Percentiles rank a stretch among this genome's conserved stretches.
phyloP scores from a whole-genome alignment of 169 alveolate genomes.

The Cryptosporidium felis region DNA sequence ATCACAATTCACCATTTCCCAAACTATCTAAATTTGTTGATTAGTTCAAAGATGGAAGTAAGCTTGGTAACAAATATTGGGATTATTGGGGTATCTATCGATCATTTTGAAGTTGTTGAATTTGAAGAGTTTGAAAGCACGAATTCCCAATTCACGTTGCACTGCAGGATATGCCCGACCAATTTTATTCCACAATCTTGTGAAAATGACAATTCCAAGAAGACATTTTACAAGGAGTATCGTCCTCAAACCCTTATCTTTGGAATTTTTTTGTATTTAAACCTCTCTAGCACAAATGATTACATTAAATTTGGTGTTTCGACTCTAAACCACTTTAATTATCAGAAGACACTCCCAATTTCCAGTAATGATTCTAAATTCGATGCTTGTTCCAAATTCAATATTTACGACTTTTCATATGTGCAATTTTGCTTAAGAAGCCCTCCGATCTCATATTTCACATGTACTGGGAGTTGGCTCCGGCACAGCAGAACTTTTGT shows the following conservation, averaged over 20 bases:
- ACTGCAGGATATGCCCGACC: background rate
- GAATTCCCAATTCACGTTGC: background rate
- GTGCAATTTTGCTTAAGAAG: constrained; percentile 36
- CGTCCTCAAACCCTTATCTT: constrained; percentile 7
- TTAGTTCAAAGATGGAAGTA: background rate
- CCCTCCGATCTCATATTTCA: constrained; percentile 20
- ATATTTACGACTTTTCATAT: constrained; percentile 2
- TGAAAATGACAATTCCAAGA: background rate
- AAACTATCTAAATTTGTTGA: background rate
- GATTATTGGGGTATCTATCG: constrained; percentile 5
- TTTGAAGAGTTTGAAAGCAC: background rate
- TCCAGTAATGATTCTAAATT: too few relatives aligned
- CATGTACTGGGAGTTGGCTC: constrained; percentile 46
- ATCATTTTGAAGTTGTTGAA: constrained; percentile 9
- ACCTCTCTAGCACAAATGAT: background rate
- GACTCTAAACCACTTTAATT: background rate
- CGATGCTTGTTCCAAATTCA: too few relatives aligned
- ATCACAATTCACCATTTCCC: constrained; percentile 35
- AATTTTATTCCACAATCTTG: background rate
- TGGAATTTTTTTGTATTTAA: constrained; percentile 2
- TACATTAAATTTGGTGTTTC: constrained; percentile 30
- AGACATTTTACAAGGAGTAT: background rate
- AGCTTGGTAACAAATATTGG: constrained; percentile 12
- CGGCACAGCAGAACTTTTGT: constrained; percentile 16
- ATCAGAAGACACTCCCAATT: background rate